Evolutionary conservation across 352 stramenopile genomes (phyloP).

Genomic region (Phytophthora agathidicida): DNA sequence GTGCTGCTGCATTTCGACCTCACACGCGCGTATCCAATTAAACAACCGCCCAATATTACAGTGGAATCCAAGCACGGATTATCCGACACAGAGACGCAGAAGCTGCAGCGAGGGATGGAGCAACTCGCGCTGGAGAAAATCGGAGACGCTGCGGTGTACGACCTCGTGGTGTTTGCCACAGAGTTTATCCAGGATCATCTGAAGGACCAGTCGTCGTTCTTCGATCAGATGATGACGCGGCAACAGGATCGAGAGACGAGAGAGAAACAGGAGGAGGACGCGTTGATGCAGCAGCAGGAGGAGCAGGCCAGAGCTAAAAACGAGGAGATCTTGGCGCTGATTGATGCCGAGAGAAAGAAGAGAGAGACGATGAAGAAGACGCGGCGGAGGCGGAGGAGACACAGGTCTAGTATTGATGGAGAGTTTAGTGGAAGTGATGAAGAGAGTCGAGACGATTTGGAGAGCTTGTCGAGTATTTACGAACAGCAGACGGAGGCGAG

Average conservation of each 20-base stretch:
- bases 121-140: slow-evolving; percentile 66
- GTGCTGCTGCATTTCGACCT: slow-evolving; percentile 82
- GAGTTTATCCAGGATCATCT: slow-evolving; percentile 86
- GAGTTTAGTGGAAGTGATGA: slow-evolving; percentile 38
- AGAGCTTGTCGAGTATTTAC: slow-evolving; percentile 41
- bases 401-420: slow-evolving; percentile 69
- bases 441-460: slow-evolving; percentile 42
- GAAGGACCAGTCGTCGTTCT: slow-evolving; percentile 87
- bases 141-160: slow-evolving; percentile 80
- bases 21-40: slow-evolving; percentile 66
- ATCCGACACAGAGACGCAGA: slow-evolving; percentile 67
- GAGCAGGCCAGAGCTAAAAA: slow-evolving; percentile 68
- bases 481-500: slow-evolving; percentile 42
- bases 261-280: slow-evolving; percentile 67
- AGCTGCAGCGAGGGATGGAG: slow-evolving; percentile 64
- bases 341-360: slow-evolving; percentile 79
- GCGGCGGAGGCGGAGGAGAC: slow-evolving; percentile 41
- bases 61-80: slow-evolving; percentile 77
- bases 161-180: slow-evolving; percentile 81
- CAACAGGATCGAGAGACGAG: slow-evolving; percentile 71
- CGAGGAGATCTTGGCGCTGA: slow-evolving; percentile 79
- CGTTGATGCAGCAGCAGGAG: slow-evolving; percentile 58
- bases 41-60: slow-evolving; percentile 65
- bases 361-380: slow-evolving; percentile 70
- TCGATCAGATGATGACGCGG: slow-evolving; percentile 87